phyloP scores from a whole-genome alignment of 2,329 filamentous ascomycete species.

The Trichoderma semiorbis region DNA sequence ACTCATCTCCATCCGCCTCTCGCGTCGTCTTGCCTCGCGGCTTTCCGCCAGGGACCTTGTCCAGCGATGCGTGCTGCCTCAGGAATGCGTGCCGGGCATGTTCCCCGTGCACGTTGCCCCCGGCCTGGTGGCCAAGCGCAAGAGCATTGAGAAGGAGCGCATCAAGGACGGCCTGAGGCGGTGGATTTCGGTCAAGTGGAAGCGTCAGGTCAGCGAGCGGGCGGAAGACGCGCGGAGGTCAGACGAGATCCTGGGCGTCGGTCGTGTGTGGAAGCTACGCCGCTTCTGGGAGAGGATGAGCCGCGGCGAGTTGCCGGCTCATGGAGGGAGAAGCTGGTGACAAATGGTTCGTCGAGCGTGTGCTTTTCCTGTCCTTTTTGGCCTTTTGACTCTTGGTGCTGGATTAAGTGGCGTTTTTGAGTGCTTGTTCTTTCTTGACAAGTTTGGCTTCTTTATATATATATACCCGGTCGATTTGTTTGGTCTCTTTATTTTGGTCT shows the following conservation, averaged over 20 bases:
- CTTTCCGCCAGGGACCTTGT: constrained; percentile 60
- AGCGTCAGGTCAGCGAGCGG: constrained; percentile 48
- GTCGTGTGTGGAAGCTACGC: constrained; percentile 58
- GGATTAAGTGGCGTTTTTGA: neutral
- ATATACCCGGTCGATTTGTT: neutral
- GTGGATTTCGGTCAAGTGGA: constrained; percentile 62
- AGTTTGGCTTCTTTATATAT: neutral
- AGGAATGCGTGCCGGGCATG: constrained; percentile 56
- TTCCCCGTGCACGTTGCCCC: constrained; percentile 49
- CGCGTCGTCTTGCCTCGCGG: constrained; percentile 56
- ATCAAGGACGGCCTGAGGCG: constrained; percentile 63
- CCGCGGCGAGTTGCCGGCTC: constrained; percentile 32
- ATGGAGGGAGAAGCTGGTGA: neutral
- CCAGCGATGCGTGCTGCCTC: constrained; percentile 60
- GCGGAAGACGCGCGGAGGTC: constrained; percentile 45
- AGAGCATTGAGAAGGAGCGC: constrained; percentile 62
- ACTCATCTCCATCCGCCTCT: constrained; percentile 62
- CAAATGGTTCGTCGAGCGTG: neutral
- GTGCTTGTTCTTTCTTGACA: neutral
- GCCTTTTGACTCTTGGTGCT: neutral
- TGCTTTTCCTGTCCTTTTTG: neutral
- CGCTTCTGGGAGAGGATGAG: constrained; percentile 64
- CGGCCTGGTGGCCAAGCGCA: constrained; percentile 58
- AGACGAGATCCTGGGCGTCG: constrained; percentile 51
- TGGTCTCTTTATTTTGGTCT: neutral